Percentiles rank a stretch among this genome's conserved stretches.
phyloP scores from a whole-genome alignment of 306 rosid genomes.

The Hippophae tibetana region DNA sequence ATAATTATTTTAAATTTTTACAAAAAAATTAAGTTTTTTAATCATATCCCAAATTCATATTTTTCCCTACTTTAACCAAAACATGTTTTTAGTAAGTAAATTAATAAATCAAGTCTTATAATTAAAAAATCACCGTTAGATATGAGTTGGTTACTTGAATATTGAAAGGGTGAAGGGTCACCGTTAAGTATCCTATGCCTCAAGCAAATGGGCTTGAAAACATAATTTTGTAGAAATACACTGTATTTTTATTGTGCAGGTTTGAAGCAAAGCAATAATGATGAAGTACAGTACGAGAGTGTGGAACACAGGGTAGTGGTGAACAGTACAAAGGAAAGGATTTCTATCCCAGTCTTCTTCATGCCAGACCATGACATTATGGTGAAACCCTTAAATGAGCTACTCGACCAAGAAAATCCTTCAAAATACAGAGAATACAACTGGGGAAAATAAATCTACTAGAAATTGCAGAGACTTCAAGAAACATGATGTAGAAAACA shows the following conservation, averaged over 20 bases:
- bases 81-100: no score
- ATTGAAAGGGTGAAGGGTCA: no score
- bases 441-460: slow-evolving; percentile 41
- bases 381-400: slow-evolving; percentile 60
- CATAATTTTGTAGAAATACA: background rate
- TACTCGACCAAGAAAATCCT: slow-evolving; percentile 34
- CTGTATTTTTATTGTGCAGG: slow-evolving; percentile 25
- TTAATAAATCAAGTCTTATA: no score
- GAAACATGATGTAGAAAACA: slow-evolving; percentile 55
- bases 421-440: slow-evolving; percentile 52
- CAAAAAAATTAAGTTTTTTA: no score
- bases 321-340: slow-evolving; percentile 52
- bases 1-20: no score
- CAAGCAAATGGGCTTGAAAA: background rate
- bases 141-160: no score
- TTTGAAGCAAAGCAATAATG: slow-evolving; percentile 67
- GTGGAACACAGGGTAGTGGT: slow-evolving; percentile 75
- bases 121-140: no score
- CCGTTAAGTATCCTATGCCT: no score
- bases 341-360: slow-evolving; percentile 69
- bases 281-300: slow-evolving; percentile 38
- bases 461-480: slow-evolving; percentile 62
- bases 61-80: no score
- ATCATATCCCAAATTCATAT: no score
- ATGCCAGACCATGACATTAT: slow-evolving; percentile 41